These are phyloP conservation scores for Cenchrus fungigraminus DNA, from an alignment of 176 grass and related monocot species.

Conservation along the genomic window DNA sequence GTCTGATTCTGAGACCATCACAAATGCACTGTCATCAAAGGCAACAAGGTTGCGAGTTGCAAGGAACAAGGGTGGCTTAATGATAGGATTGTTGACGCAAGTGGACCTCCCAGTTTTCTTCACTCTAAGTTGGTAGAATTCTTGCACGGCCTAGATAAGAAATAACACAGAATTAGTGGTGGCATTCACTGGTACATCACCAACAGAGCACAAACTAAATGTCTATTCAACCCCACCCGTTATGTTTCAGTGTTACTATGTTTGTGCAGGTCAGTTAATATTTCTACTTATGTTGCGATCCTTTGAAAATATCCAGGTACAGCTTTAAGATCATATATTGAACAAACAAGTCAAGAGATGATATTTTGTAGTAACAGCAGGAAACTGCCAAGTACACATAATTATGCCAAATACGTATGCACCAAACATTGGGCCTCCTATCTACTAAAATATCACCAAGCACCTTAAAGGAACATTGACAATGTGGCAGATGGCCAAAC, in stretches of 20 bases:
- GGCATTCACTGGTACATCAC: neutral
- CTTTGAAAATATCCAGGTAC: neutral
- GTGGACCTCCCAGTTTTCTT: constrained; percentile 42
- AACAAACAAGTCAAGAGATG: neutral
- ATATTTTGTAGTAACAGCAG: neutral
- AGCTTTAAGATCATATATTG: constrained; percentile 19
- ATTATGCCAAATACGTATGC: neutral
- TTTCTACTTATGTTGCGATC: neutral
- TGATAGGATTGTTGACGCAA: constrained; percentile 37
- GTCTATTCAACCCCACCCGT: neutral
- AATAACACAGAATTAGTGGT: neutral
- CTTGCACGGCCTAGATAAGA: constrained; percentile 68
- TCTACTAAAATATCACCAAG: constrained; percentile 1
- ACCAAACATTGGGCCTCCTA: neutral
- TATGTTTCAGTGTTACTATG: constrained; percentile 9
- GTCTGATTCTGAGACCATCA: constrained; percentile 82
- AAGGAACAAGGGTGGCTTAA: constrained; percentile 48
- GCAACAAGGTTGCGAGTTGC: constrained; percentile 51
- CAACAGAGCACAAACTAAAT: neutral
- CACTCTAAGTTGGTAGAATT: constrained; percentile 72
- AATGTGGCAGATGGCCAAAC: neutral
- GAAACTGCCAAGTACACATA: neutral
- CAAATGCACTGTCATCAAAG: constrained; percentile 78
- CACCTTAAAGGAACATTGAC: neutral
- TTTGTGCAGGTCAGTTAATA: neutral